Percentiles rank a stretch among this genome's conserved stretches.
Conservation (phyloP, 352 stramenopile species). For the Pythium monospermum region DNA sequence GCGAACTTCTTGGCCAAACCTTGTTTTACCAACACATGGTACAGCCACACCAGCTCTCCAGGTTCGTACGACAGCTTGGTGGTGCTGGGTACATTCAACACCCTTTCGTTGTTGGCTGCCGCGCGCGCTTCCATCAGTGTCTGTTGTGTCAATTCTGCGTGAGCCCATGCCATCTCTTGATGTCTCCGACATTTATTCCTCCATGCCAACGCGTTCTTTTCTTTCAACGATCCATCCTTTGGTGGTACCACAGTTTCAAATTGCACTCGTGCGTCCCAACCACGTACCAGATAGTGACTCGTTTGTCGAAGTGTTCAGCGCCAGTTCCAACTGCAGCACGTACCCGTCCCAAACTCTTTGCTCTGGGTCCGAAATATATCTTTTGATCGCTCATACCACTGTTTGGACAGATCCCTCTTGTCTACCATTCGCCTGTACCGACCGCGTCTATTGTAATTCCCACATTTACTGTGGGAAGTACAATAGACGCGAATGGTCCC, state of each 20-base stretch:
- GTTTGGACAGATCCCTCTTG: constrained; percentile 20
- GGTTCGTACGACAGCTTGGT: neutral
- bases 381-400: constrained; percentile 9
- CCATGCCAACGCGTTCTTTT: neutral
- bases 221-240: neutral
- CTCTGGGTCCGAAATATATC: constrained; percentile 13
- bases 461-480: no score
- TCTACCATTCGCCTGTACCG: constrained; percentile 18
- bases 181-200: neutral
- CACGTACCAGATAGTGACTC: constrained; percentile 18
- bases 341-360: constrained; percentile 24
- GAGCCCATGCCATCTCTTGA: constrained; percentile 1
- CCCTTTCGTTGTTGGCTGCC: constrained; percentile 11
- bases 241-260: neutral
- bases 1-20: constrained; percentile 18
- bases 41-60: constrained; percentile 21
- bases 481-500: no score
- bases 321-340: constrained; percentile 8
- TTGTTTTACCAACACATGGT: constrained; percentile 13
- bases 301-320: constrained; percentile 18
- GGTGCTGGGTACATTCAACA: neutral
- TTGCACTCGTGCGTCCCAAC: constrained; percentile 12
- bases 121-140: constrained; percentile 1
- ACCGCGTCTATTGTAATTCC: no score
- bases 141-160: neutral